Evolutionary conservation across 345 rosid genomes (phyloP).

Genomic region (Trapa bicornis): DNA sequence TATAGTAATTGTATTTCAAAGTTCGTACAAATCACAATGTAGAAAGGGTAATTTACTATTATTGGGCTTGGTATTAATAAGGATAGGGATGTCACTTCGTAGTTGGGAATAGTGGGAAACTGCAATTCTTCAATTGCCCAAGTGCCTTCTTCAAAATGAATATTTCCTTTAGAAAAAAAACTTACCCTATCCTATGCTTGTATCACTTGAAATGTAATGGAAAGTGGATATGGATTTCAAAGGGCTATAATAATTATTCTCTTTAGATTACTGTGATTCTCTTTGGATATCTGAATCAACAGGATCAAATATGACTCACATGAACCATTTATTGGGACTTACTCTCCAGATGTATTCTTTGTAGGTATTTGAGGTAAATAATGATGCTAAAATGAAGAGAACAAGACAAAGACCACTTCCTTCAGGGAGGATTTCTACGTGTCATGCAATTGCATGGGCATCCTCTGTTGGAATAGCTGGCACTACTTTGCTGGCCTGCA

Average conservation of each 20-base stretch:
- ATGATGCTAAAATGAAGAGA: constrained; percentile 93
- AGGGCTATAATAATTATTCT: background rate
- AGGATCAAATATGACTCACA: background rate
- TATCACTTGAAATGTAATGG: background rate
- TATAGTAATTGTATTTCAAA: background rate
- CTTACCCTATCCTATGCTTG: background rate
- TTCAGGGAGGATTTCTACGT: constrained; percentile 54
- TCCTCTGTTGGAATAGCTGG: constrained; percentile 61
- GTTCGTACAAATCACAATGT: background rate
- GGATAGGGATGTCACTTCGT: background rate
- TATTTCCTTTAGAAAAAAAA: background rate
- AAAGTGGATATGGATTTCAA: background rate
- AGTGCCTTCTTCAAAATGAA: background rate
- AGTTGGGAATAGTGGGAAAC: background rate
- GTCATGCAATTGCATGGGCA: constrained; percentile 80
- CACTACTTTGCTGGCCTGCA: constrained; percentile 58
- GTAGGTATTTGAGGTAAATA: constrained; percentile 70
- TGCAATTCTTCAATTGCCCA: background rate
- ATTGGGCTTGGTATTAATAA: background rate
- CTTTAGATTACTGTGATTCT: background rate
- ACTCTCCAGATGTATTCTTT: background rate
- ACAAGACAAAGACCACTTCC: constrained; percentile 80
- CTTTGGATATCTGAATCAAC: background rate
- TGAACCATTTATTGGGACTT: background rate
- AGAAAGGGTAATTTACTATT: background rate